phyloP scores from a whole-genome alignment of 441 rosid genomes.

The Erodium moschatum region DNA sequence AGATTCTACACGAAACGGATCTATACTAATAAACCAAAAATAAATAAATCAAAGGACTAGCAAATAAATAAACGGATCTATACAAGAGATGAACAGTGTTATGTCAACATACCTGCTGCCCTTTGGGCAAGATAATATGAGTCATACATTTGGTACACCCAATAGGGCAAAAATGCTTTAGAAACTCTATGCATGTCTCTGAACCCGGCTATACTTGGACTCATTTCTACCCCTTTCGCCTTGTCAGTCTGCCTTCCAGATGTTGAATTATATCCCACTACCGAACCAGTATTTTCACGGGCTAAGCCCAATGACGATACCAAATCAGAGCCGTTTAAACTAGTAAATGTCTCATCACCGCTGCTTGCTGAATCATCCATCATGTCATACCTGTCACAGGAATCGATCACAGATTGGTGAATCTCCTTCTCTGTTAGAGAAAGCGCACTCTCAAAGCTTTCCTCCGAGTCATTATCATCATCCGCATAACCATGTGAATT shows the following conservation, averaged over 20 bases:
- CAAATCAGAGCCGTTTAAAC: slow-evolving; percentile 17
- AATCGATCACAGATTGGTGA: slow-evolving; percentile 50
- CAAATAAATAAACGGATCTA: too few species aligned
- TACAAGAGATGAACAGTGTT: background rate
- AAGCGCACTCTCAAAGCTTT: slow-evolving; percentile 74
- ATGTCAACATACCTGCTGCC: slow-evolving; percentile 61
- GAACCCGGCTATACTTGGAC: slow-evolving; percentile 28
- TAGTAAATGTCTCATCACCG: slow-evolving; percentile 27
- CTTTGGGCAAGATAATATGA: slow-evolving; percentile 73
- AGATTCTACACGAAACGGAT: background rate
- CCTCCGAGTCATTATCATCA: slow-evolving; percentile 49
- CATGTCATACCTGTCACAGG: slow-evolving; percentile 26
- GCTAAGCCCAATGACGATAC: slow-evolving; percentile 21
- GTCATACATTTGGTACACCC: slow-evolving; percentile 84
- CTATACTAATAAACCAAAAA: background rate
- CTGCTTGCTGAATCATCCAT: slow-evolving; percentile 25
- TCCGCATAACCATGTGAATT: slow-evolving; percentile 29
- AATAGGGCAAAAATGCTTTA: slow-evolving; percentile 72
- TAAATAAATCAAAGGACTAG: background rate
- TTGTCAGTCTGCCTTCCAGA: slow-evolving; percentile 26
- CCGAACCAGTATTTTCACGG: slow-evolving; percentile 25
- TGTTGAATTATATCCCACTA: slow-evolving; percentile 23
- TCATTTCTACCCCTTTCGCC: slow-evolving; percentile 26
- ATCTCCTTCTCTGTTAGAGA: slow-evolving; percentile 50
- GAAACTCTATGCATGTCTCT: slow-evolving; percentile 38